Evolutionary conservation across 2,329 filamentous ascomycete genomes (phyloP), one percentile per base, ranked within the genome.

Genomic region (Ambrosiella beaveri): DNA sequence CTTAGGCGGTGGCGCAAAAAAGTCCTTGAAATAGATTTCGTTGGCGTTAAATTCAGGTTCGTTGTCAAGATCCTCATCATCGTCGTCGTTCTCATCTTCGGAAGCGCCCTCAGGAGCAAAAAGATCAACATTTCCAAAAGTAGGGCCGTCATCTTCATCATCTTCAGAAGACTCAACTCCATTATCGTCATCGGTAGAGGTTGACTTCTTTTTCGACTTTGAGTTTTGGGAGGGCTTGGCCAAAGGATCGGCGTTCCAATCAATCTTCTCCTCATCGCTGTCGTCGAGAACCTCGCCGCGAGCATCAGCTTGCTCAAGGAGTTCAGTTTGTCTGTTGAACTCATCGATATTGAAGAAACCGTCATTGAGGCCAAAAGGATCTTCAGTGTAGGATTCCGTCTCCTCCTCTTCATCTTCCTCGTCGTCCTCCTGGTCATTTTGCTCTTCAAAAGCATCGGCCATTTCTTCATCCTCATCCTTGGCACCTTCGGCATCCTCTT

Each of bases 311-410:
- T 87, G 82, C 69, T 98, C 93, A 54, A 96, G 82, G 67, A 85
- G 85, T 65, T 95, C 88, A 1, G 89, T 88, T 67, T 94, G 87
- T 67, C 85, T 88, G 75, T 98, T 98, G 78, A 98, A 98, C 61
- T 94, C 83, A 65, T 97, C 90, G 65, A 98, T 91, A 13, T 88
- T 95, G 72, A 98, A 98, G 73, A 98, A 98, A 4, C 89, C 91
- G 66, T 98, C 93, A 66, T 98, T 97, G 38, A 98, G 79, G 6
- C 89, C 88, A 66, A 93, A 77, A 3, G 82, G 82, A 65, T 97
- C 89, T 64, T 83, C 75, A 7, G 81, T 72, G 61, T 84, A 84
- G 1, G 71, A 69, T 1, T 72, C 74, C 1, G 76, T 75, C 0
- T 76, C 74, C 0, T 74, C 73, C 0, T 70, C 68, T 0, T 72